These are phyloP conservation scores for Botrytis paeoniae DNA, from an alignment of 2,329 filamentous ascomycete genomes.

Conservation along the genomic window DNA sequence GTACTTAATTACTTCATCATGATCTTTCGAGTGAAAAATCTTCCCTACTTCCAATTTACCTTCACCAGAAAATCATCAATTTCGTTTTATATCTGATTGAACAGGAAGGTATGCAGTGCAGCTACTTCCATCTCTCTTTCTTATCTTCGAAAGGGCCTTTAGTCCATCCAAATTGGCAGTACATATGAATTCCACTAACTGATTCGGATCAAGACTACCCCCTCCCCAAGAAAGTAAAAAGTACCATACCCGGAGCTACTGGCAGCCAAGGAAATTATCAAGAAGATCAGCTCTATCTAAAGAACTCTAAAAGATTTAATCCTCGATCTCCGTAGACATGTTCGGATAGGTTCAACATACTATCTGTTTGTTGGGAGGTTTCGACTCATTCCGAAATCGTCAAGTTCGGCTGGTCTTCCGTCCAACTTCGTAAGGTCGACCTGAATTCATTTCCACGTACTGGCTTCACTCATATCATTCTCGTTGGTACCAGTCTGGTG, in stretches of 20 bases:
- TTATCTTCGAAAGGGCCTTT: background rate
- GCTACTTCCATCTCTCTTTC: background rate
- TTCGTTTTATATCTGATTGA: background rate
- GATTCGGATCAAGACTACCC: background rate
- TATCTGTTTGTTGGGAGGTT: background rate
- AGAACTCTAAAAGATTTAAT: too few species aligned
- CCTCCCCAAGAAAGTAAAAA: background rate
- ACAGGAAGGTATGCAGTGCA: background rate
- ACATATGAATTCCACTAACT: background rate
- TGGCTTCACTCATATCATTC: background rate
- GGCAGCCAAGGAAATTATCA: background rate
- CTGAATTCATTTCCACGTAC: background rate
- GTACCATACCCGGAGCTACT: background rate
- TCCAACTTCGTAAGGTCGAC: background rate
- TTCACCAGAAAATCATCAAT: background rate
- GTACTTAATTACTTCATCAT: background rate
- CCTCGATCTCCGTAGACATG: background rate
- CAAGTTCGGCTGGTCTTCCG: background rate
- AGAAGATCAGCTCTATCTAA: too few species aligned
- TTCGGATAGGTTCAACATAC: background rate
- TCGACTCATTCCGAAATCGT: background rate
- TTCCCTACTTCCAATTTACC: background rate
- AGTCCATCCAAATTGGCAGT: background rate
- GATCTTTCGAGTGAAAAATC: background rate
- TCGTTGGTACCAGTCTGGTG: background rate